Base-by-base conservation (phyloP, 768 basidiomycete genomes). In the Suillus weaverae region DNA sequence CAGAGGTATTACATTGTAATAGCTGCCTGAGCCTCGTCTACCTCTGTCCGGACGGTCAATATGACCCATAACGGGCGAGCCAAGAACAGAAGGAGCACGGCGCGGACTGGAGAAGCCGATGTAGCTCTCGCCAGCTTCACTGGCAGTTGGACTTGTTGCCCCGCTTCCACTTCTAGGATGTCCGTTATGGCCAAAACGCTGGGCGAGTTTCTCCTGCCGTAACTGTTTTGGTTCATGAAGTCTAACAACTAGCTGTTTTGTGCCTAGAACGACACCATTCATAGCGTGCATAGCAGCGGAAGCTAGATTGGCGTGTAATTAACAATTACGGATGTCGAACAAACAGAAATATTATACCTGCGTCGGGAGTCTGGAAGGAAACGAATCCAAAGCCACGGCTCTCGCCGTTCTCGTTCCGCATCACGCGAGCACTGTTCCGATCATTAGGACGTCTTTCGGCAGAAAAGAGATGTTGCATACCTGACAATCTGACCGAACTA, bases 361-460 rank as follows among this genome's bases (percentile, higher is more conserved):
- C 90, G 67, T 90, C 88, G 26, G 94, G 91, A 10, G 86, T 84
- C 73, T 94, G 91, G 77, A 80, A 96, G 3, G 91, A 93, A 50
- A 96, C 95, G 71, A 96, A 97, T 35, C 95, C 95, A 73, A 96
- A 97, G 11, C 94, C 90, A 68, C 92, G 88, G 77, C 90, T 89
- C 60, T 89, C 88, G 39, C 91, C 90, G 64, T 67, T 77, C 71
- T 95, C 94, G 69, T 92, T 93, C 30, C 91, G 86, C 95, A 96
- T 95, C 48, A 96, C 94, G 64, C 94, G 89, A 53, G 95, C 95
- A 78, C 93, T 94, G 62, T n/a, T 41, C 51, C 30, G 30, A 41
- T 13, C 18, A 18, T 59, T 32, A 59, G 39, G 26, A 30, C 11
- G 39, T 20, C 11, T 41, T 30, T 41, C 18, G 1, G 26, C 3